Percentiles rank a stretch among this genome's conserved stretches.
Conservation (phyloP, 257 asterid species). For the Parsonsia alboflavescens region DNA sequence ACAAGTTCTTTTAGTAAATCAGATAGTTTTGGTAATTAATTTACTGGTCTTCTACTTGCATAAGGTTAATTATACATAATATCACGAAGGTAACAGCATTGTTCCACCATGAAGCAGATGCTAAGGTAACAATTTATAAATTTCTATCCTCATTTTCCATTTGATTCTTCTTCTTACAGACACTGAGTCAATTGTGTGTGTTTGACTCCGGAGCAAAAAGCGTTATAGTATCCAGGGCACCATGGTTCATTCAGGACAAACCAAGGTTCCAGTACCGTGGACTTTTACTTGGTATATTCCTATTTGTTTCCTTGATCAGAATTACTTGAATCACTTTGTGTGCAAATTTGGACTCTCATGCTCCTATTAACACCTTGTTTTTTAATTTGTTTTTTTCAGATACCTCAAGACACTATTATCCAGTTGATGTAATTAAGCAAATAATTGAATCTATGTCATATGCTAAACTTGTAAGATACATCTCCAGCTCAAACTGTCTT, state of each 20-base stretch:
- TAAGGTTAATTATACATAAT: background rate
- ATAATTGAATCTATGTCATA: constrained; percentile 88
- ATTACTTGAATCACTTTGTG: background rate
- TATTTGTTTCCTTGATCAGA: background rate
- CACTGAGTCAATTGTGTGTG: constrained; percentile 77
- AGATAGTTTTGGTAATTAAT: background rate
- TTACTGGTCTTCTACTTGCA: background rate
- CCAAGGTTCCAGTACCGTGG: constrained; percentile 87
- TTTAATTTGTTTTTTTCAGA: constrained; percentile 46
- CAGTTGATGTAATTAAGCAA: constrained; percentile 75
- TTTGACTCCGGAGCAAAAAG: constrained; percentile 72
- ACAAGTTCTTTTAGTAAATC: background rate
- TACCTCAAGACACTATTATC: constrained; percentile 88
- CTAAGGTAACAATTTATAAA: background rate
- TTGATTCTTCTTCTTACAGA: constrained; percentile 41
- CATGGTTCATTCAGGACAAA: constrained; percentile 87
- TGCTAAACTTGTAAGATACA: constrained; percentile 84
- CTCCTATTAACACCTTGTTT: constrained; percentile 12
- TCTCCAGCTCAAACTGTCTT: constrained; percentile 10
- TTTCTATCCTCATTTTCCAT: constrained; percentile 4
- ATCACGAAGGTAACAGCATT: background rate
- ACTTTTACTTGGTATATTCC: constrained; percentile 60
- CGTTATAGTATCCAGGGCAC: constrained; percentile 62
- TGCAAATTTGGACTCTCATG: constrained; percentile 4
- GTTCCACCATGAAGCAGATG: background rate